Evolutionary conservation across 352 stramenopile genomes (phyloP), one percentile per base, ranked within the genome.

Genomic region (Phytophthora sansomeana): DNA sequence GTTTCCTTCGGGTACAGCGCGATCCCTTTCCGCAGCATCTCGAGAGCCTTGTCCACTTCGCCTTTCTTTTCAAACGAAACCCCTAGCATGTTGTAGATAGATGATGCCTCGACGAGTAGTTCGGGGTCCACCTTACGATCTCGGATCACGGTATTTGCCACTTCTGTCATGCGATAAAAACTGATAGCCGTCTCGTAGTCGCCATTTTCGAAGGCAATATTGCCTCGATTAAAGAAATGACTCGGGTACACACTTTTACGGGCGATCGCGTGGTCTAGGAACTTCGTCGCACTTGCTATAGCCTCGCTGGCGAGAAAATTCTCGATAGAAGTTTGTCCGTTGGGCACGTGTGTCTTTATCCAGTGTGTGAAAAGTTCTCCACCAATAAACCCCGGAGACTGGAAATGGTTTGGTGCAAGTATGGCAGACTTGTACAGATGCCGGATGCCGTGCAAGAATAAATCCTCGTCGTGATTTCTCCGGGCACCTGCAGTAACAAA

Each of bases 31-130:
- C 74, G 56, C 8, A 88, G 51, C 14, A 81, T 43, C 5, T 69
- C 29, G 10, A 81, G 50, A 24, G 82, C 79, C 1, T 69, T 44
- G 1, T 82, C 69, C 6, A 59, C 16, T 0, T 80, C 56, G 0
- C 77, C 75, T 10, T 63, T 49, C 7, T 60, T 44, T 5, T 72
- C 59, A 28, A 72, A 53, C 5, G 69, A 66, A 13, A 82, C 50
- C 14, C 58, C 80, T n/a, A 87, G 53, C 61, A 87, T 75, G 58
- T 90, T 93, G 65, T 75, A 76, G 16, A 91, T 71, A 4, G 61
- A 47, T 0, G 64, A 61, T 28, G 63, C 28, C 16, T 69, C 58
- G 6, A 87, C 59, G 16, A 79, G 13, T 13, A 85, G 56, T 39
- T 90, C 77, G 1, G 51, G 58, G 43, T 90, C 79, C 33, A 85